Evolutionary conservation across 176 grass and related monocot genomes (phyloP), one percentile per base, ranked within the genome.

Genomic region (Musa schizocarpa): DNA sequence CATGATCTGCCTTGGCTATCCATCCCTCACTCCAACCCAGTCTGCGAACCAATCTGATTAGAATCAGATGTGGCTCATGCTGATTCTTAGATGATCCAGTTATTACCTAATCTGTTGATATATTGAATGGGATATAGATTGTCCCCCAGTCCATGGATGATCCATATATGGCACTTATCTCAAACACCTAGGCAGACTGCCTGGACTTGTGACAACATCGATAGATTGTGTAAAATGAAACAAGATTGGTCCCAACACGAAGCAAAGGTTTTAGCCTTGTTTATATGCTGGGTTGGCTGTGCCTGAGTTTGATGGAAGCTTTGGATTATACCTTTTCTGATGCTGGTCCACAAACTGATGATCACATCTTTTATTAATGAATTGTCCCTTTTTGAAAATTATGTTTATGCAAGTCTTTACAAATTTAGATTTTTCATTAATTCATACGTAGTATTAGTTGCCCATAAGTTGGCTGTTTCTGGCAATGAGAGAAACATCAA

Each of bases 381-480:
- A 8, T 43, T 21, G 43, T 21, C 9, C 49, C 7, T 51, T 69
- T 22, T 29, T 57, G 27, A 19, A 13, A 14, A 50, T n/a, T 21
- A 62, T n/a, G 34, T 43, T 43, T 43, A 43, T 43, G 34, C 34
- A 43, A 62, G 20, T 17, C 0, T 9, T 74, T 8, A 11, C 1
- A 14, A 34, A 11, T 19, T 57, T 74, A 56, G 9, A 27, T 57
- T 13, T 14, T 74, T 29, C 17, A 14, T 16, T 20, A 25, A 19
- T 19, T 62, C 14, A 6, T 62, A 20, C 58, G 51, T 53, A 74
- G 85, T 53, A 80, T 80, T 50, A n/a, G 21, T 61, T 63, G 75
- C 50, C 25, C 16, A 66, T 65, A 71, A 64, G 74, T 29, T 57
- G 63, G 72, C 20, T 22, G 26, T 72, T 53, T 16, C 58, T 71